Percentiles rank a stretch among this genome's conserved stretches.
Conservation (phyloP, 352 stramenopile genomes). For the Globisporangium nunn region DNA sequence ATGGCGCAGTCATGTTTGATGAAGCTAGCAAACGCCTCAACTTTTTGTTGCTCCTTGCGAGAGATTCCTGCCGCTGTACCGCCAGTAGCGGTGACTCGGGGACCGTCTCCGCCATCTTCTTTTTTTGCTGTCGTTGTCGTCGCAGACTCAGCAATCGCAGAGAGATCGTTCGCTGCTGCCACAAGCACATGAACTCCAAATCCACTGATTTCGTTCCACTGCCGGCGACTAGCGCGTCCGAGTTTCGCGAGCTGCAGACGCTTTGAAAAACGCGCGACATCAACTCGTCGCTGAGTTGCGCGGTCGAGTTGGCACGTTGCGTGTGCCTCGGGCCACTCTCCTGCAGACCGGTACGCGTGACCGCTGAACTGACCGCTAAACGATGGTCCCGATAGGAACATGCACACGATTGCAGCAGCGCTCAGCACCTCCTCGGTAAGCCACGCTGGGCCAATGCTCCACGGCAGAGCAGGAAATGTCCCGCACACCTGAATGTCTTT, state of each 20-base stretch:
- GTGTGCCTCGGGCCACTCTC: slow-evolving; percentile 66
- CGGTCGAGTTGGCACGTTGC: slow-evolving; percentile 49
- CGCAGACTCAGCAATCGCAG: slow-evolving; percentile 21
- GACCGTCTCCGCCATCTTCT: slow-evolving; percentile 31
- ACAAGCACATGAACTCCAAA: slow-evolving; percentile 10
- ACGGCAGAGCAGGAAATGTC: slow-evolving; percentile 51
- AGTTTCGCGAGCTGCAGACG: slow-evolving; percentile 43
- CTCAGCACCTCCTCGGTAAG: slow-evolving; percentile 52
- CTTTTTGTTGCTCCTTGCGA: slow-evolving; percentile 31
- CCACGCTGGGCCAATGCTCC: slow-evolving; percentile 61
- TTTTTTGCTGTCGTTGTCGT: slow-evolving; percentile 20
- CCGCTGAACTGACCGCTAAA: slow-evolving; percentile 61
- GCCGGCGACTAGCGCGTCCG: slow-evolving; percentile 28
- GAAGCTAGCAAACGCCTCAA: slow-evolving; percentile 42
- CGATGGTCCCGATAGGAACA: slow-evolving; percentile 61
- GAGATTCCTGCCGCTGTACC: slow-evolving; percentile 2
- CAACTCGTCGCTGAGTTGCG: slow-evolving; percentile 46
- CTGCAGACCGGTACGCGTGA: slow-evolving; percentile 51
- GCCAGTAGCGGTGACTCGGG: slow-evolving; percentile 16
- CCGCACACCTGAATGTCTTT: slow-evolving; percentile 71
- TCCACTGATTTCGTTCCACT: slow-evolving; percentile 28
- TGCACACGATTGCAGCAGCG: slow-evolving; percentile 33
- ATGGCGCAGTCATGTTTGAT: slow-evolving; percentile 54
- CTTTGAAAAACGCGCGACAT: slow-evolving; percentile 37
- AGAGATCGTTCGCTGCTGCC: slow-evolving; percentile 4